Percentiles rank a stretch among this genome's conserved stretches.
phyloP scores from a whole-genome alignment of 805 yeast genomes.

The Suhomyces sp. region DNA sequence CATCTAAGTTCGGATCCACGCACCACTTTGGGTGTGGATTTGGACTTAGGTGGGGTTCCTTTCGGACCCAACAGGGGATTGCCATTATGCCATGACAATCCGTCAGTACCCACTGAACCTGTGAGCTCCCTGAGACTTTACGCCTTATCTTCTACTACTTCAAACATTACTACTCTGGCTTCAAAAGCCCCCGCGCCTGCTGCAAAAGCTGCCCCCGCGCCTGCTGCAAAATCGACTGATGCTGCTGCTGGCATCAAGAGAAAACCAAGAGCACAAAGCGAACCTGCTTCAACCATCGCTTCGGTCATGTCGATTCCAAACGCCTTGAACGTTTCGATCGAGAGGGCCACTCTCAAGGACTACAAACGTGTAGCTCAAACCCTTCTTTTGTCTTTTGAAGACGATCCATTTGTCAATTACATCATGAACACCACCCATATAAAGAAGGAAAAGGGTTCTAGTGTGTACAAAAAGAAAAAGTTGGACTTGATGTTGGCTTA shows the following conservation, averaged over 20 bases:
- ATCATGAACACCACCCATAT: conserved; percentile 36
- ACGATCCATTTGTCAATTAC: conserved; percentile 53
- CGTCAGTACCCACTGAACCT: neutral
- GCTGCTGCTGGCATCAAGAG: neutral
- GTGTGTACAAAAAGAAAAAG: conserved; percentile 29
- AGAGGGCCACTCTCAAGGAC: conserved; percentile 35
- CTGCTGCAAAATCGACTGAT: no score
- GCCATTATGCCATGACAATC: neutral
- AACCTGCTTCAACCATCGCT: conserved; percentile 3
- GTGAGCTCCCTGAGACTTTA: conserved; percentile 24
- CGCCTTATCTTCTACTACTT: neutral
- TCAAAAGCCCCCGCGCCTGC: neutral
- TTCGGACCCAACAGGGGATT: conserved; percentile 1
- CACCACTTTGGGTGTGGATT: neutral
- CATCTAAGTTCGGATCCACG: conserved; percentile 9
- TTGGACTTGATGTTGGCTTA: conserved; percentile 46
- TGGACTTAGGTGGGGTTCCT: neutral
- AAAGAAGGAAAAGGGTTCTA: conserved; percentile 27
- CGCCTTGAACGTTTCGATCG: conserved; percentile 12
- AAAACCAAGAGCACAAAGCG: conserved; percentile 2
- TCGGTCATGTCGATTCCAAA: conserved; percentile 12
- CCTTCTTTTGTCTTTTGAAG: conserved; percentile 49
- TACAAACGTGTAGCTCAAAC: conserved; percentile 56
- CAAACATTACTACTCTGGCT: neutral
- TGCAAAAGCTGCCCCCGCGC: no score